These are phyloP conservation scores for Alternaria arbusti DNA, from an alignment of 2,329 filamentous ascomycete species.

Conservation along the genomic window DNA sequence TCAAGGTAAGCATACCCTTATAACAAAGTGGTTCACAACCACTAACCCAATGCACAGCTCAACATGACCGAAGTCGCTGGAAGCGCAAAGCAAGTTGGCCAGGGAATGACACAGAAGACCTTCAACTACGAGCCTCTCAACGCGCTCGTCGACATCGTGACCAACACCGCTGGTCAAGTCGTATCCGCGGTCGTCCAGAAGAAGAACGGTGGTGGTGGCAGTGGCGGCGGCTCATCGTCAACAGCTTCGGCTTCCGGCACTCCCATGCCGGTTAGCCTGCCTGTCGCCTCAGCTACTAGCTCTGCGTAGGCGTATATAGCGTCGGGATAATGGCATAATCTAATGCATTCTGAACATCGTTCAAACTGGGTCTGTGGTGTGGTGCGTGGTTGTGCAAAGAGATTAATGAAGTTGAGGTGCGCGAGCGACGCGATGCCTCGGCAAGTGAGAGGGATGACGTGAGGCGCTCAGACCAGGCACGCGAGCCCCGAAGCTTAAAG, in stretches of 20 bases:
- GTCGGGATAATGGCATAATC: constrained; percentile 11
- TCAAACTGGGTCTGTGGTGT: neutral
- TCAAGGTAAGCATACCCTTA: constrained; percentile 38
- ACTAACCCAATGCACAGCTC: constrained; percentile 16
- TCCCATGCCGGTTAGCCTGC: constrained; percentile 40
- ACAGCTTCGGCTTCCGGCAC: constrained; percentile 28
- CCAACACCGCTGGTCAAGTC: constrained; percentile 62
- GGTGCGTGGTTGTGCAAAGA: neutral
- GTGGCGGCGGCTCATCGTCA: constrained; percentile 6
- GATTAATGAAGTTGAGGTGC: neutral
- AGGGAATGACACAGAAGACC: constrained; percentile 57
- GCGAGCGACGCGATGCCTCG: neutral
- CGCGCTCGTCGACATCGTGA: constrained; percentile 62
- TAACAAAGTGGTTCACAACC: too few relatives aligned
- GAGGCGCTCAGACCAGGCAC: neutral
- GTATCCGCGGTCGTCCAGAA: constrained; percentile 57
- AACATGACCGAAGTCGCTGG: constrained; percentile 64
- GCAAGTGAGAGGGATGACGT: neutral
- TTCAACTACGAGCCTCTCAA: constrained; percentile 59
- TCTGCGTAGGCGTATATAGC: constrained; percentile 14
- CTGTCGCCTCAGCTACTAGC: constrained; percentile 33
- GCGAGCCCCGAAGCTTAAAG: too few relatives aligned
- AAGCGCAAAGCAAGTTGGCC: constrained; percentile 43
- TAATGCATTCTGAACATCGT: constrained; percentile 6
- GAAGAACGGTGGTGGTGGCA: constrained; percentile 26